Base-by-base conservation (phyloP, 805 yeast genomes). In the Kazachstania africana region DNA sequence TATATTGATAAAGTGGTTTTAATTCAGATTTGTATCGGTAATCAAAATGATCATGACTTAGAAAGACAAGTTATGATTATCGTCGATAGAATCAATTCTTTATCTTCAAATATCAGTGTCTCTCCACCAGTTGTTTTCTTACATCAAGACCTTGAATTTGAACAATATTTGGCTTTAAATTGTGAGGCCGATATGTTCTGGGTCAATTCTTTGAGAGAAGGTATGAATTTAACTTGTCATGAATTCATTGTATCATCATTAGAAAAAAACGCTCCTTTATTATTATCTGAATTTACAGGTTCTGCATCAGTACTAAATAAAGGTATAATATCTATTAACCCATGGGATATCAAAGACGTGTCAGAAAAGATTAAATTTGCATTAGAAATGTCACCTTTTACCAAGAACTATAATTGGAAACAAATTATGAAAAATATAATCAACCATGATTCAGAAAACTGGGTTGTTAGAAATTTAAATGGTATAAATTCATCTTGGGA, bases 191-290 rank as follows among this genome's bases (percentile, higher is more conserved):
- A 83, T 42, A 65, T 74, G 1, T 91, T 88, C 48, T 75, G 81
- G 33, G 96, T 88, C 2, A 77, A 94, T 8, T 81, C 95, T 2
- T 70, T 88, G 66, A 75, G 98, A 50, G 98, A 91, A 55, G 98
- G 98, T 17, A 81, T 91, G 85, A 91, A 91, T 47, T 64, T 91
- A 48, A 85, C 97, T 0, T 88, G 96, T 45, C 98, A 91, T 50
- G 98, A 91, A 54, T 91, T 79, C 50, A 70, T 87, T 23, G 78
- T 76, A 31, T 82, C 94, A 14, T 70, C 88, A 1, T 57, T 64
- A 13, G 72, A 69, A 27, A 72, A 72, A 38, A 75, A 78, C 39
- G 78, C 95, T 0, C 95, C 95, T 1, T 66, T 88, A 38, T 68
- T 91, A 30, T 55, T 91, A 31, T 80, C 94, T 22, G 98, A 91